Conservation (phyloP, 306 rosid species). For the Citrullus amarus region DNA sequence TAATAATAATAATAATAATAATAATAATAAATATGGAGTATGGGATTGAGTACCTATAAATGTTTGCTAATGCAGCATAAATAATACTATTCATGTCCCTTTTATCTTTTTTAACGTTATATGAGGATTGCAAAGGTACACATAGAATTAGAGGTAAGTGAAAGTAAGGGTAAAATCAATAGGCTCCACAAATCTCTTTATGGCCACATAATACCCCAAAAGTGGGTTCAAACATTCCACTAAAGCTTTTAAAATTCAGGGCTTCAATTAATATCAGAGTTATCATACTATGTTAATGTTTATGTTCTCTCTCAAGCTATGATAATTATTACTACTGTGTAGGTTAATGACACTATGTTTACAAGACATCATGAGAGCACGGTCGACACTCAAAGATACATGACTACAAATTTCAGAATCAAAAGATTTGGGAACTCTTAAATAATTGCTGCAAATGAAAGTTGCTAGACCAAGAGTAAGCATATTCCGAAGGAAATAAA, state of each 20-base stretch:
- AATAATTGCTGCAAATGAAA: background rate
- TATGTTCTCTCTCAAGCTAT: too few species aligned
- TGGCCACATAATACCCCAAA: background rate
- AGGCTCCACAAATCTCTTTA: background rate
- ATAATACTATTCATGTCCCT: background rate
- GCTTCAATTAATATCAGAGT: background rate
- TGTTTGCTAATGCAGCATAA: background rate
- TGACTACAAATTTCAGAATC: background rate
- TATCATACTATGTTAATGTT: background rate
- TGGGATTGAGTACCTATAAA: background rate
- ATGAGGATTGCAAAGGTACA: background rate
- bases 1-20: too few species aligned
- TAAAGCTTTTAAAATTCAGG: background rate
- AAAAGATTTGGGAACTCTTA: background rate
- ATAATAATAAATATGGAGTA: background rate
- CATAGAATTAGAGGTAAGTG: background rate
- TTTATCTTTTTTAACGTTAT: background rate
- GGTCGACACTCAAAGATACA: background rate
- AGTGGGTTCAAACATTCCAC: background rate
- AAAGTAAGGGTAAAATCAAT: background rate
- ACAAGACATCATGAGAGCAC: background rate
- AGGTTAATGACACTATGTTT: background rate
- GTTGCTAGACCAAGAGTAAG: background rate
- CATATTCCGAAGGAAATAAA: background rate
- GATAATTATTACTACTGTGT: background rate